Evolutionary conservation across 352 stramenopile genomes (phyloP).

Genomic region (Aphanomyces invadans): DNA sequence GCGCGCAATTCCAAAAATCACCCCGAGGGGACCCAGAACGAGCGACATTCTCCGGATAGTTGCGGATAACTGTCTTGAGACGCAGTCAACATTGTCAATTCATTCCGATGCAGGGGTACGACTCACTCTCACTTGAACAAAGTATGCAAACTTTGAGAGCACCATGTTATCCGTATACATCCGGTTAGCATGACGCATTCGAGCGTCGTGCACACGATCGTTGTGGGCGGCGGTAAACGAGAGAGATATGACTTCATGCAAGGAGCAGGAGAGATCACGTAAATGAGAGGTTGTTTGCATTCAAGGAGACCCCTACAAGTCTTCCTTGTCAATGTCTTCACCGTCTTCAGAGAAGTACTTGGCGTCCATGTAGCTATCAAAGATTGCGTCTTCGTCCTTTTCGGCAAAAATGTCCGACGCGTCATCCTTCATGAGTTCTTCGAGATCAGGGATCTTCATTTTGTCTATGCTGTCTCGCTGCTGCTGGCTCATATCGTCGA

Average conservation of each 20-base stretch:
- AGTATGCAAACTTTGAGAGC: too few relatives aligned
- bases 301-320: conserved; percentile 15
- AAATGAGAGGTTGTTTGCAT: neutral
- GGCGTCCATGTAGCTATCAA: conserved; percentile 19
- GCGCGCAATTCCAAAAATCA: neutral
- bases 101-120: too few relatives aligned
- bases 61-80: too few relatives aligned
- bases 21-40: neutral
- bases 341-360: conserved; percentile 29
- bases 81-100: too few relatives aligned
- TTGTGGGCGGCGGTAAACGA: too few relatives aligned
- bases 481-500: conserved; percentile 97
- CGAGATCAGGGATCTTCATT: conserved; percentile 85
- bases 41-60: too few relatives aligned
- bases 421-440: conserved; percentile 79
- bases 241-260: too few relatives aligned
- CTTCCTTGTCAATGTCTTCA: conserved; percentile 25
- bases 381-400: conserved; percentile 28
- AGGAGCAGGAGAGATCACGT: neutral
- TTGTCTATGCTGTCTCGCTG: conserved; percentile 97
- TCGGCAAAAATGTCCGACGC: conserved; percentile 27
- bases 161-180: too few relatives aligned
- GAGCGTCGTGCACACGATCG: too few relatives aligned
- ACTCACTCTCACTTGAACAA: too few relatives aligned
- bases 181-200: too few relatives aligned